A percentile compares a stretch with the other conserved stretches of the same genome.
Evolutionary conservation across 768 basidiomycete genomes (phyloP).

Genomic region (Suillus plorans): DNA sequence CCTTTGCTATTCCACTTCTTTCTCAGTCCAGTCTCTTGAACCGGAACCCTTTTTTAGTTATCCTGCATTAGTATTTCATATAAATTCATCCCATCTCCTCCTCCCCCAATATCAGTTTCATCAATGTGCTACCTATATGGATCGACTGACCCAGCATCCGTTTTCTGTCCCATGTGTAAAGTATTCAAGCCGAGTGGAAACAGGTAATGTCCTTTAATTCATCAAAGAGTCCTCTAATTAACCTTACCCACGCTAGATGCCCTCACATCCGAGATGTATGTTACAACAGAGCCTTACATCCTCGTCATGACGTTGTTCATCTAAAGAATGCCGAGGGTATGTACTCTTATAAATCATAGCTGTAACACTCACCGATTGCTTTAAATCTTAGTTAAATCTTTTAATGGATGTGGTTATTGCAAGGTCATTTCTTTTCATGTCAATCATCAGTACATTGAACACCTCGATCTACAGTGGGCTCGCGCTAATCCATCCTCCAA

Average conservation of each 20-base stretch:
- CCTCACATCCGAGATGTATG: slow-evolving; percentile 76
- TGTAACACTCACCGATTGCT: slow-evolving; percentile 19
- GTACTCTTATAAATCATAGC: slow-evolving; percentile 16
- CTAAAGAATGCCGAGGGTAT: slow-evolving; percentile 88
- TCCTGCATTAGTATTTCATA: slow-evolving; percentile 22
- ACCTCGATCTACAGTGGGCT: slow-evolving; percentile 60
- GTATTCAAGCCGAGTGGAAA: slow-evolving; percentile 63
- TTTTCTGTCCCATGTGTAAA: slow-evolving; percentile 82
- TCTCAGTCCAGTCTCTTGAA: slow-evolving; percentile 38
- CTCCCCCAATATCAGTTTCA: slow-evolving; percentile 23
- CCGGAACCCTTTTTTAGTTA: slow-evolving; percentile 37
- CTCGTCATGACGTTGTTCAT: slow-evolving; percentile 73
- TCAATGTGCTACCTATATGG: slow-evolving; percentile 74
- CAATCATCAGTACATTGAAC: slow-evolving; percentile 24
- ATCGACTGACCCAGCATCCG: slow-evolving; percentile 65
- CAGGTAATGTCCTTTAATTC: slow-evolving; percentile 40
- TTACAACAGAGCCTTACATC: slow-evolving; percentile 71
- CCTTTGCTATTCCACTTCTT: slow-evolving; percentile 31
- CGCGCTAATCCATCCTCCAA: slow-evolving; percentile 55
- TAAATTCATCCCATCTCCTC: slow-evolving; percentile 24
- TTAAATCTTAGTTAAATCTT: slow-evolving; percentile 59
- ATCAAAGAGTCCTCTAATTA: slow-evolving; percentile 10
- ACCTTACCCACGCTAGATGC: slow-evolving; percentile 49
- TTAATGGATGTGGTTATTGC: slow-evolving; percentile 89
- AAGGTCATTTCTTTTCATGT: slow-evolving; percentile 52